Base-by-base conservation (phyloP, 331 rosid species). In the Dryas integrifolia region DNA sequence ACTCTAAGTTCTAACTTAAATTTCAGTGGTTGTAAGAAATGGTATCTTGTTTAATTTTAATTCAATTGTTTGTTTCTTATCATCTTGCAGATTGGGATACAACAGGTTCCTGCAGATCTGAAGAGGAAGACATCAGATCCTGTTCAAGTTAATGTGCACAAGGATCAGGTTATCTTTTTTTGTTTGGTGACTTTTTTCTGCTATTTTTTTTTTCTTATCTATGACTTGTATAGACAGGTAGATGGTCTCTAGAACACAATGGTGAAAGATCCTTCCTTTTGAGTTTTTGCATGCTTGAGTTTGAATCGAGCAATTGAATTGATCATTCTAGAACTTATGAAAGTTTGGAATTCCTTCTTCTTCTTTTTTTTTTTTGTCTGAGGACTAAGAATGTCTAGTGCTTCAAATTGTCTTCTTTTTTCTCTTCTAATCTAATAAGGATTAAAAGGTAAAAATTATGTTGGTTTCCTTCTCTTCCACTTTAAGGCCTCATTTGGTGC, bases 1-100 rank as follows among this genome's bases (percentile, higher is more conserved):
- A 53, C 45, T 46, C 3, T 58, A 12, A 16, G 10, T 56, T 72
- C 30, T 26, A 13, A 14, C 57, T 72, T 14, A 5, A 51, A 30
- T 26, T 21, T 62, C 1, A 2, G 30, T 58, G 46, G 9, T 26
- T 15, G 58, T 4, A 26, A 26, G 39, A 69, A 41, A 69, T 24
- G 44, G 44, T 52, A 21, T 50, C 80, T 70, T 68, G 10, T 79
- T 66, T 49, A 13, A 14, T 71, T 79, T 71, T 64, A 65, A 38
- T 16, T 81, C 53, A 76, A 43, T n/a, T 11, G 67, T 50, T 60
- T 14, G 24, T 21, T 44, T 46, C 62, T 39, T 26, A 11, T 78
- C 62, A 80, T 81, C 61, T 72, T 77, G 76, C 95, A 94, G 98
- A 88, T 85, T 77, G 98, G 98, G 77, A 81, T 90, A 75, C 89